A percentile compares a stretch with the other conserved stretches of the same genome.
These are phyloP conservation scores for Hymenoscyphus occultus DNA, from an alignment of 2,329 filamentous ascomycete genomes.

Conservation along the genomic window DNA sequence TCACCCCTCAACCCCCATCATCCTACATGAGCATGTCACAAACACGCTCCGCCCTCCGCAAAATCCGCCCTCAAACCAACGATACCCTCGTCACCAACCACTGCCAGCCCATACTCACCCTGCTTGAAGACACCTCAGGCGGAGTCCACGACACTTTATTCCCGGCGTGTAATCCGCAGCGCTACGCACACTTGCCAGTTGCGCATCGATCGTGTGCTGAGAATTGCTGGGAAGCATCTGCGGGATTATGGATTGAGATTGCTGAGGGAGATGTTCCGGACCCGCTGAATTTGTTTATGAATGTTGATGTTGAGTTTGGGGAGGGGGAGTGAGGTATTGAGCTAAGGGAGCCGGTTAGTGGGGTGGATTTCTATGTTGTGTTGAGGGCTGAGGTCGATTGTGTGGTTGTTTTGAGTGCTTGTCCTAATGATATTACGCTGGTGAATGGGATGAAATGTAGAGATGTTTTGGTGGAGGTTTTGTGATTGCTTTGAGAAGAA, in stretches of 20 bases:
- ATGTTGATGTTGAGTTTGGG: conserved; percentile 9
- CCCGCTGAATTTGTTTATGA: conserved; percentile 19
- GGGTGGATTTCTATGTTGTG: conserved; percentile 10
- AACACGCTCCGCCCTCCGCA: too few relatives aligned
- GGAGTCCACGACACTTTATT: conserved; percentile 29
- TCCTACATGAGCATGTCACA: too few relatives aligned
- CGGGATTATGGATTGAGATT: too few relatives aligned
- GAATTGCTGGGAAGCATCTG: too few relatives aligned
- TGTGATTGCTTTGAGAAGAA: too few relatives aligned
- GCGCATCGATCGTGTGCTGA: too few relatives aligned
- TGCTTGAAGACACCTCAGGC: conserved; percentile 25
- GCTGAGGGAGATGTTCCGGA: conserved; percentile 2
- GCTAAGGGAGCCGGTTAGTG: conserved; percentile 13
- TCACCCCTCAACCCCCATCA: too few relatives aligned
- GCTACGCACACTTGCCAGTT: conserved; percentile 20
- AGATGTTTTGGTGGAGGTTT: too few relatives aligned
- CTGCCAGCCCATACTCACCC: conserved; percentile 19
- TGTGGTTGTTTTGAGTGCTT: conserved; percentile 15
- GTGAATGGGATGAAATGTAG: too few relatives aligned
- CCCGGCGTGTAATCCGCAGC: conserved; percentile 25
- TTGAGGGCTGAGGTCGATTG: conserved; percentile 17
- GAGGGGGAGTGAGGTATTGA: not conserved
- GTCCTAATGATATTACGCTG: not conserved
- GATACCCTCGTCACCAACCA: not conserved
- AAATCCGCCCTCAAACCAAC: not conserved